Evolutionary conservation across 2,329 filamentous ascomycete species (phyloP).

Genomic region (Orbilia quercus): DNA sequence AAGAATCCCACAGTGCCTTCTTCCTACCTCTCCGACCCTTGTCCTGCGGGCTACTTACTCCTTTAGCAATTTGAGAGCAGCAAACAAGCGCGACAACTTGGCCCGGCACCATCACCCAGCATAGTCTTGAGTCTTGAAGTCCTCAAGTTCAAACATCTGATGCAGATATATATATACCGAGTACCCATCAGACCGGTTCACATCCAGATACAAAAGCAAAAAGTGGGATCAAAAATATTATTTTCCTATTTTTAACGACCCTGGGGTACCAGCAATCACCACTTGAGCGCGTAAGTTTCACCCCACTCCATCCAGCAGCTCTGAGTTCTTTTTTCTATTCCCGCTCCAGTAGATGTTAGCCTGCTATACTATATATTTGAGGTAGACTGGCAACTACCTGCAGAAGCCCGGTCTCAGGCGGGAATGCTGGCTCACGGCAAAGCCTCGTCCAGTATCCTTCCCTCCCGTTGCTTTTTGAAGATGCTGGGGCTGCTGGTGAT

Average conservation of each 20-base stretch:
- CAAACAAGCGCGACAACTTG: constrained; percentile 3
- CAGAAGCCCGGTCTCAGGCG: constrained; percentile 47
- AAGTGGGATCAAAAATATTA: no score
- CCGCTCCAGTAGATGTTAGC: constrained; percentile 3
- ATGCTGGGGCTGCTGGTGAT: constrained; percentile 12
- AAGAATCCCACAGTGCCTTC: background rate
- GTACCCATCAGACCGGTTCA: constrained; percentile 24
- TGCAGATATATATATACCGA: constrained; percentile 2
- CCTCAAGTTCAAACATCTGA: background rate
- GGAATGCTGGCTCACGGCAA: constrained; percentile 35
- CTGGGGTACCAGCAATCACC: constrained; percentile 5
- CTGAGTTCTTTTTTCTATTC: constrained; percentile 17
- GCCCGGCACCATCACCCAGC: background rate
- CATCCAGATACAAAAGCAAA: no score
- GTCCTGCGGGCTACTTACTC: background rate
- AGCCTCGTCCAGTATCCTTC: constrained; percentile 6
- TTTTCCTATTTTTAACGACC: constrained; percentile 50
- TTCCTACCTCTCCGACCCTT: background rate
- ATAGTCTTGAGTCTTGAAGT: background rate
- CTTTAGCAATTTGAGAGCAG: background rate
- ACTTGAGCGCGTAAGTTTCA: constrained; percentile 56
- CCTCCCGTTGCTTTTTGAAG: constrained; percentile 15
- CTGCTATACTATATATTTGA: constrained; percentile 25
- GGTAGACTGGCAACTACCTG: constrained; percentile 15
- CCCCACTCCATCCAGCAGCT: constrained; percentile 16